Evolutionary conservation across 2,329 filamentous ascomycete genomes (phyloP), one percentile per base, ranked within the genome.

Genomic region (Malbranchea cinnamomea): DNA sequence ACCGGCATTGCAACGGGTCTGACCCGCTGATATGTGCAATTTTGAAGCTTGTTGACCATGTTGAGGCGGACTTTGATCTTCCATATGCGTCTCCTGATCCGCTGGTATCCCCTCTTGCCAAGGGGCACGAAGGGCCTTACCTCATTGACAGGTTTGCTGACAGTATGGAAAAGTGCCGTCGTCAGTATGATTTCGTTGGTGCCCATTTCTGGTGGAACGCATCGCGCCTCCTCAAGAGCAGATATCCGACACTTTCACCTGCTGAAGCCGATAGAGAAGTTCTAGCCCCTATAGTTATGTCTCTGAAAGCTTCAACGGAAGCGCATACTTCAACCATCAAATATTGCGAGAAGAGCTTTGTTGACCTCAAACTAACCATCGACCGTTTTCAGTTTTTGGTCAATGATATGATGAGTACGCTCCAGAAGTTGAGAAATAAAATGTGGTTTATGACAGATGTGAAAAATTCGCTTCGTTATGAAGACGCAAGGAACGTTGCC

Each of bases 401-500:
- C 20, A 77, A 83, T 23, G 65, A 71, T 4, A 80, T 83, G 70
- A 78, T 82, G 65, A 65, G 66, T 35, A 71, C 72, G 4, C 65
- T 89, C 21, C 71, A 75, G 34, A 74, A 78, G 13, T 65, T 94
- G 22, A 73, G 89, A 23, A 81, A 93, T 51, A 95, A 95, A 63
- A 93, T 95, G 81, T 98, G 89, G 89, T 98, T 92, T 50, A 80
- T 89, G 36, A 87, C 81, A 1, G 84, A 94, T 51, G 85, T 95
- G 16, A 78, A 82, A 38, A 85, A 87, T 44, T 94, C 89, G 3
- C 79, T 75, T 28, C 73, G 75, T 6, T 95, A 94, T 45, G 81
- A 89, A 36, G 78, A 91, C 42, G 83, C 82, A 22, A 76, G 77
- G 35, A 82, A 87, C 40, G 77, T 95, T 26, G 81, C 84, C 4